These are phyloP conservation scores for Xylaria palmicola DNA, from an alignment of 495 filamentous ascomycete genomes.

Conservation along the genomic window DNA sequence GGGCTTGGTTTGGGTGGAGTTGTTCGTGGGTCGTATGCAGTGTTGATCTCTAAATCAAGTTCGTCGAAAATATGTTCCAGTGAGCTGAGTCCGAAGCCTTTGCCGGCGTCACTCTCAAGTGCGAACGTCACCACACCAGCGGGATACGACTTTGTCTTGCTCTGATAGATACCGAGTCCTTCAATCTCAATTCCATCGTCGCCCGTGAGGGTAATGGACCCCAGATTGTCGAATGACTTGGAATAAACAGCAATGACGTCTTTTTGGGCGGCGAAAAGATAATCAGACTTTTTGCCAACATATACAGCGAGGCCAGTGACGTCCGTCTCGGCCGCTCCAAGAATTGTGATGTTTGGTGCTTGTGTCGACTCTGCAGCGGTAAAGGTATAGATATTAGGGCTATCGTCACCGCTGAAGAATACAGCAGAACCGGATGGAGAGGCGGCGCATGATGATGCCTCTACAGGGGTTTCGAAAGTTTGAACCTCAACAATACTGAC, in stretches of 20 bases:
- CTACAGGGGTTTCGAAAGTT: constrained; percentile 27
- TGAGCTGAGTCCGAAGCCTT: constrained; percentile 28
- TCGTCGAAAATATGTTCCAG: constrained; percentile 18
- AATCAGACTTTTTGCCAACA: constrained; percentile 21
- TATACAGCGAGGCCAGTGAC: constrained; percentile 30
- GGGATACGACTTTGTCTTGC: constrained; percentile 20
- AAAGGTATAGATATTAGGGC: constrained; percentile 25
- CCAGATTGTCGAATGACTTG: constrained; percentile 20
- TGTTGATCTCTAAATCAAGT: constrained; percentile 24
- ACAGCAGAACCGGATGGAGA: constrained; percentile 25
- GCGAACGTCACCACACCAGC: constrained; percentile 26
- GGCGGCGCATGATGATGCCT: constrained; percentile 27
- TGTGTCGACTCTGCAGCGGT: constrained; percentile 21
- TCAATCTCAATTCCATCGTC: constrained; percentile 27
- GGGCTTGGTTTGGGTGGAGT: constrained; percentile 10
- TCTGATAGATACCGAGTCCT: constrained; percentile 30
- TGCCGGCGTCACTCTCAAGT: constrained; percentile 18
- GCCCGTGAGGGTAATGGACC: constrained; percentile 21
- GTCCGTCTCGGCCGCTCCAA: constrained; percentile 23
- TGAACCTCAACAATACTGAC: constrained; percentile 29
- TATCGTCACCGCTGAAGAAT: constrained; percentile 27
- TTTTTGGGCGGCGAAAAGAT: constrained; percentile 27
- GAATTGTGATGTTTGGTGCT: constrained; percentile 23
- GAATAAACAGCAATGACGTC: constrained; percentile 27
- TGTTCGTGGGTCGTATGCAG: constrained; percentile 25